These are phyloP conservation scores for Musa balbisiana DNA, from an alignment of 202 grass and related monocot species.

Conservation along the genomic window DNA sequence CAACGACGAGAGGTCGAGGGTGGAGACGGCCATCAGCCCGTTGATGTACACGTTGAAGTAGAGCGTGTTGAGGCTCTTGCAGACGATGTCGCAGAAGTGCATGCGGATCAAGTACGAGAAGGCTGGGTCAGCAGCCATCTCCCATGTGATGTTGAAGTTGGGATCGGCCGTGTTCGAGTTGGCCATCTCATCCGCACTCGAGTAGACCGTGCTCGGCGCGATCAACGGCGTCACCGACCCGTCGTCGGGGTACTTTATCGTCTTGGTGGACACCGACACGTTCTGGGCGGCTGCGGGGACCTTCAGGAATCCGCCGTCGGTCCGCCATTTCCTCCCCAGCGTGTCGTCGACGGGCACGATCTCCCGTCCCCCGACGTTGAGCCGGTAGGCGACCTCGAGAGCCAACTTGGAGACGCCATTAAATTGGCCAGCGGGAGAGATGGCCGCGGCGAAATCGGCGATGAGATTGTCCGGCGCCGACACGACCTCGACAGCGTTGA, in stretches of 20 bases:
- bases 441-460: neutral
- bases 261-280: neutral
- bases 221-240: slow-evolving; percentile 3
- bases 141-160: slow-evolving; percentile 13
- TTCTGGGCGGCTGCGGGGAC: neutral
- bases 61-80: slow-evolving; percentile 10
- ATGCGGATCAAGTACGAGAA: slow-evolving; percentile 11
- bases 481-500: slow-evolving; percentile 20
- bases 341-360: neutral
- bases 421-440: neutral
- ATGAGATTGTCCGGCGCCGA: slow-evolving; percentile 14
- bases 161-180: slow-evolving; percentile 9
- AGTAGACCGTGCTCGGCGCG: slow-evolving; percentile 11
- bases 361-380: neutral
- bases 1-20: slow-evolving; percentile 9
- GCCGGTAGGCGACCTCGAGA: slow-evolving; percentile 1
- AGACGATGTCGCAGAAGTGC: slow-evolving; percentile 17
- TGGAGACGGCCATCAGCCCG: neutral
- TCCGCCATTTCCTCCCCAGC: slow-evolving; percentile 6
- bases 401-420: neutral
- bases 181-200: slow-evolving; percentile 6
- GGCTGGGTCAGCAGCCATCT: neutral
- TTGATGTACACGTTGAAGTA: slow-evolving; percentile 22
- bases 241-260: slow-evolving; percentile 5
- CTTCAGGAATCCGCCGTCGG: neutral